Evolutionary conservation across 108 stramenopile genomes (phyloP).

Genomic region (Skeletonema marinoi): DNA sequence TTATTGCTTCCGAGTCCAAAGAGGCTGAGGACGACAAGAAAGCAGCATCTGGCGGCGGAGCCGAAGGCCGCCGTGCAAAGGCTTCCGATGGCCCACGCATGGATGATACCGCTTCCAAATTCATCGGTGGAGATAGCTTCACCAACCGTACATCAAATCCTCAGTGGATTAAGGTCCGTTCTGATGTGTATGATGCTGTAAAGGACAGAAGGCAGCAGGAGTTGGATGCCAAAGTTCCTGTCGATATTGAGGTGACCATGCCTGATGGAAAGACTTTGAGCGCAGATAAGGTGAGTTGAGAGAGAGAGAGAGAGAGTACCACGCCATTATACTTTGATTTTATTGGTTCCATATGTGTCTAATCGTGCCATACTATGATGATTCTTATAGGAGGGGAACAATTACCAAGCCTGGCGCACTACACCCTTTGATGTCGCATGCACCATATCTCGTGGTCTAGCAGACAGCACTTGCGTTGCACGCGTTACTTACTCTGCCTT

Average conservation of each 20-base stretch:
- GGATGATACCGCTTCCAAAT: slow-evolving; percentile 50
- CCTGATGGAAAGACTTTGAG: slow-evolving; percentile 91
- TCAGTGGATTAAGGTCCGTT: slow-evolving; percentile 67
- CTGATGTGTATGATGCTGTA: slow-evolving; percentile 63
- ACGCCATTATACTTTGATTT: neutral
- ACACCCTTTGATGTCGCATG: slow-evolving; percentile 95
- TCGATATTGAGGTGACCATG: slow-evolving; percentile 90
- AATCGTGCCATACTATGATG: neutral
- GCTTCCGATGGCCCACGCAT: slow-evolving; percentile 80
- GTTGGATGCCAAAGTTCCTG: slow-evolving; percentile 65
- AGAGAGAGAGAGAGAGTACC: neutral
- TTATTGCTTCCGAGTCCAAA: slow-evolving; percentile 46
- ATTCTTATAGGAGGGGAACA: slow-evolving; percentile 28
- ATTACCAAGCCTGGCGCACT: slow-evolving; percentile 66
- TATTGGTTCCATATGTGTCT: neutral
- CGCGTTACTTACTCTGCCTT: slow-evolving; percentile 85
- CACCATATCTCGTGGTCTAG: slow-evolving; percentile 89
- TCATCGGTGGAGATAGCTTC: slow-evolving; percentile 86
- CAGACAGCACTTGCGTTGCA: slow-evolving; percentile 84
- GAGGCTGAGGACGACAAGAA: slow-evolving; percentile 2
- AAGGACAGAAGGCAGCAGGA: slow-evolving; percentile 64
- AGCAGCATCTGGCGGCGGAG: slow-evolving; percentile 20
- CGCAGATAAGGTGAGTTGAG: slow-evolving; percentile 50
- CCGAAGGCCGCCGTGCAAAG: slow-evolving; percentile 84
- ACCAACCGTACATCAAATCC: slow-evolving; percentile 62